Evolutionary conservation across 148 eudicot genomes (phyloP).

Genomic region (Cornus suecica): DNA sequence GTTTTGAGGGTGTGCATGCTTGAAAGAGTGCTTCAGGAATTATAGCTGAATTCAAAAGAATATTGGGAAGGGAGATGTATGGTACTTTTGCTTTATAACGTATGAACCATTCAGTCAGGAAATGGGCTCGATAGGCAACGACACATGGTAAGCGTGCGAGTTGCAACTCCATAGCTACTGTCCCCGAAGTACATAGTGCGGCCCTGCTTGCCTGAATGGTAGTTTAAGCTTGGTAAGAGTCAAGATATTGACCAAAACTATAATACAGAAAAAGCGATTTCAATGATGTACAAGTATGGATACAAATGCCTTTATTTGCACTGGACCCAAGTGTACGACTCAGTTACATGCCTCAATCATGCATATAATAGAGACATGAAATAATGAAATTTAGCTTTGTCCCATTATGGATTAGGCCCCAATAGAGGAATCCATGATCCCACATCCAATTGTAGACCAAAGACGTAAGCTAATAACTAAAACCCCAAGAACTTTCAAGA

Average conservation of each 20-base stretch:
- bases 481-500: neutral
- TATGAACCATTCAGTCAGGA: conserved; percentile 79
- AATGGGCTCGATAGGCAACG: conserved; percentile 90
- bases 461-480: neutral
- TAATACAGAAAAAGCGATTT: neutral
- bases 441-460: neutral
- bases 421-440: neutral
- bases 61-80: conserved; percentile 82
- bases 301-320: neutral
- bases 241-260: neutral
- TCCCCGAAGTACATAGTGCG: conserved; percentile 92
- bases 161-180: conserved; percentile 85
- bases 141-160: conserved; percentile 85
- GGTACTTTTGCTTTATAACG: conserved; percentile 67
- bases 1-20: conserved; percentile 57
- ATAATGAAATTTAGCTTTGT: neutral
- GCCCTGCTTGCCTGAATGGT: conserved; percentile 64
- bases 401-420: neutral
- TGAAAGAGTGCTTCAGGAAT: conserved; percentile 90
- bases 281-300: neutral
- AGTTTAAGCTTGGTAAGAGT: neutral
- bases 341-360: neutral
- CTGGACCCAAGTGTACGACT: neutral
- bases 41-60: conserved; percentile 60
- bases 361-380: neutral